Evolutionary conservation across 2,329 filamentous ascomycete species (phyloP).

Genomic region (Epichloe festucae): DNA sequence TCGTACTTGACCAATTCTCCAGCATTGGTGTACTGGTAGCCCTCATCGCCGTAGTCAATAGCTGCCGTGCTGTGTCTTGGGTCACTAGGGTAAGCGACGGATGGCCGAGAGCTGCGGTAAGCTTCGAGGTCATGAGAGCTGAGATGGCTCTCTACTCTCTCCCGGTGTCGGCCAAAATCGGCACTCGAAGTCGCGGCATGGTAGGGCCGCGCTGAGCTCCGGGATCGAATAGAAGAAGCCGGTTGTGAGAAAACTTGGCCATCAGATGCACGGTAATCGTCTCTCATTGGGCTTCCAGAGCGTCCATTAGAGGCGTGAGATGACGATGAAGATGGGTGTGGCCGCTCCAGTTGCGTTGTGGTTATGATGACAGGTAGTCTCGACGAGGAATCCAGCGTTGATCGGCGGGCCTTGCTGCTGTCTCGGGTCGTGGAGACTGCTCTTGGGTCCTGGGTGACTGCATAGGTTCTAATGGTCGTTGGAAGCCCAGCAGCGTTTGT

Average conservation of each 20-base stretch:
- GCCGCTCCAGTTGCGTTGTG: slow-evolving; percentile 32
- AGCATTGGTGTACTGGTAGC: slow-evolving; percentile 51
- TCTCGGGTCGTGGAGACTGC: slow-evolving; percentile 36
- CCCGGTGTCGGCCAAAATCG: slow-evolving; percentile 36
- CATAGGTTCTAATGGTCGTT: slow-evolving; percentile 42
- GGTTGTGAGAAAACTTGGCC: slow-evolving; percentile 41
- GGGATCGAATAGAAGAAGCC: slow-evolving; percentile 42
- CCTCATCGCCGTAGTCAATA: slow-evolving; percentile 43
- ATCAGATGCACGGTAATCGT: slow-evolving; percentile 40
- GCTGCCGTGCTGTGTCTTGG: slow-evolving; percentile 29
- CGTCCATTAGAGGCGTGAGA: slow-evolving; percentile 25
- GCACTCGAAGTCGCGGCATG: slow-evolving; percentile 38
- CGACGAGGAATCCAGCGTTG: slow-evolving; percentile 35
- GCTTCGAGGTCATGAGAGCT: slow-evolving; percentile 27
- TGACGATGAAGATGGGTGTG: slow-evolving; percentile 25
- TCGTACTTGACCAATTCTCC: slow-evolving; percentile 50
- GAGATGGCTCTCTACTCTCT: slow-evolving; percentile 33
- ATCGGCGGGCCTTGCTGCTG: slow-evolving; percentile 34
- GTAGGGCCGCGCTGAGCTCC: slow-evolving; percentile 34
- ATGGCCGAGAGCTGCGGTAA: slow-evolving; percentile 34
- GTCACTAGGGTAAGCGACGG: slow-evolving; percentile 30
- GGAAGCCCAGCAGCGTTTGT: slow-evolving; percentile 22
- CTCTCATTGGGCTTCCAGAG: slow-evolving; percentile 34
- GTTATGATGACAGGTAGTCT: slow-evolving; percentile 46
- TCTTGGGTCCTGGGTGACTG: slow-evolving; percentile 39